These are phyloP conservation scores for Metarhizium robertsii DNA, from an alignment of 2,329 filamentous ascomycete species.

Conservation along the genomic window DNA sequence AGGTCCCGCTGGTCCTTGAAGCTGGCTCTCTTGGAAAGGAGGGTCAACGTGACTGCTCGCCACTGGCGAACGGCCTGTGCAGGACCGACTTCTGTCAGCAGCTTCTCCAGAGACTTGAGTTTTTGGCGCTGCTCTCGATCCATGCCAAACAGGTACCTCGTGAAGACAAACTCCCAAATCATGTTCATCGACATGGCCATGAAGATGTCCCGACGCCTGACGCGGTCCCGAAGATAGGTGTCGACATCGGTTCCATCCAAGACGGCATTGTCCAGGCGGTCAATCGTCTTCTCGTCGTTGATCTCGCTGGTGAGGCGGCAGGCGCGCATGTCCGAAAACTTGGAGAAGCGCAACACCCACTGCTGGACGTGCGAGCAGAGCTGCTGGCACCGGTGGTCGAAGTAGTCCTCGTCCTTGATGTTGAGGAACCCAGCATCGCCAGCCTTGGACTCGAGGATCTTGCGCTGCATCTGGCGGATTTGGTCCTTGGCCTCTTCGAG, in stretches of 20 bases:
- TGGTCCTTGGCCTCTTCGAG: slow-evolving; percentile 62
- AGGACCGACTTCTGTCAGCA: slow-evolving; percentile 79
- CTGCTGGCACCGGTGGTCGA: slow-evolving; percentile 86
- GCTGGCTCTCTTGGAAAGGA: slow-evolving; percentile 70
- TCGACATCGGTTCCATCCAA: slow-evolving; percentile 93
- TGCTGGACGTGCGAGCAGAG: slow-evolving; percentile 93
- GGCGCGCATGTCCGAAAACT: slow-evolving; percentile 86
- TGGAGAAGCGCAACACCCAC: slow-evolving; percentile 96
- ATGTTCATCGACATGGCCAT: slow-evolving; percentile 99
- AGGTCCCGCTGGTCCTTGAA: slow-evolving; percentile 76
- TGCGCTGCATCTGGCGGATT: slow-evolving; percentile 40
- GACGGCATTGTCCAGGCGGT: slow-evolving; percentile 87
- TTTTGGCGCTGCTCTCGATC: slow-evolving; percentile 96
- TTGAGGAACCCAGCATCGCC: slow-evolving; percentile 66
- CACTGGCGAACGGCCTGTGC: slow-evolving; percentile 87
- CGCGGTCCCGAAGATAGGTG: slow-evolving; percentile 75
- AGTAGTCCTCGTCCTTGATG: slow-evolving; percentile 85
- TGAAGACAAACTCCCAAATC: slow-evolving; percentile 99
- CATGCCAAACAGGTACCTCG: slow-evolving; percentile 96
- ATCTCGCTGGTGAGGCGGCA: slow-evolving; percentile 79
- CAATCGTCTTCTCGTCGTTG: slow-evolving; percentile 85
- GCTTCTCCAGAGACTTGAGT: slow-evolving; percentile 91
- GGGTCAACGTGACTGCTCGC: slow-evolving; percentile 88
- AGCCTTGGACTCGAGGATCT: slow-evolving; percentile 50
- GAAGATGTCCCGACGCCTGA: slow-evolving; percentile 85